These are phyloP conservation scores for Uromyces viciae-fabae DNA, from an alignment of 1,284 basidiomycete species.

Conservation along the genomic window DNA sequence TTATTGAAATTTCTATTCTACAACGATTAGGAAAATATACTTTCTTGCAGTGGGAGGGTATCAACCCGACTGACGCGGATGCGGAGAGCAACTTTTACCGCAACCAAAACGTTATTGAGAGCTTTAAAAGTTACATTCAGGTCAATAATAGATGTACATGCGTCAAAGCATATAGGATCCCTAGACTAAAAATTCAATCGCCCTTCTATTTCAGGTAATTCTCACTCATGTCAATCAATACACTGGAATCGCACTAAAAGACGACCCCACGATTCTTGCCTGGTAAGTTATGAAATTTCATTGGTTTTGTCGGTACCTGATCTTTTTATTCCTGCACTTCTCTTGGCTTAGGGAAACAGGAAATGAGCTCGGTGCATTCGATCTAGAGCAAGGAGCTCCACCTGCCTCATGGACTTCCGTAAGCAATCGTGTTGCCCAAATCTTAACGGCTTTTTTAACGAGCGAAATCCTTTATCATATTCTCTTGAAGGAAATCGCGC, in stretches of 20 bases:
- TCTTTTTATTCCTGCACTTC: background rate
- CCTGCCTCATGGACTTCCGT: constrained; percentile 46
- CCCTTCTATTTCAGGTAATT: constrained; percentile 13
- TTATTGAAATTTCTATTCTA: background rate
- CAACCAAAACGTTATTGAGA: constrained; percentile 22
- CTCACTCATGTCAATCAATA: constrained; percentile 46
- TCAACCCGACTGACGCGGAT: constrained; percentile 23
- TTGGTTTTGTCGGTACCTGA: background rate
- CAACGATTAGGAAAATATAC: constrained; percentile 20
- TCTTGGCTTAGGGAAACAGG: constrained; percentile 45
- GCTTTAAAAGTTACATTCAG: constrained; percentile 39
- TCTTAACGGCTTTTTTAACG: background rate
- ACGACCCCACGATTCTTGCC: constrained; percentile 49
- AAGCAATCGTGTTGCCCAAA: background rate
- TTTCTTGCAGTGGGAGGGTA: constrained; percentile 34
- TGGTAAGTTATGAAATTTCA: constrained; percentile 25
- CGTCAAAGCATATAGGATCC: too few species aligned
- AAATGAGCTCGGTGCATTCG: constrained; percentile 46
- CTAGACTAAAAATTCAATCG: too few species aligned
- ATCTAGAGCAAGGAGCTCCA: constrained; percentile 45
- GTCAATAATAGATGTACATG: too few species aligned
- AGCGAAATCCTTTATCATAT: background rate
- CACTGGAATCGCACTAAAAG: constrained; percentile 46
- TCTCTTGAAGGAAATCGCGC: constrained; percentile 11
- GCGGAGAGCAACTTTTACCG: constrained; percentile 27